These are phyloP conservation scores for Rhodotorula sp. DNA, from an alignment of 1,284 basidiomycete genomes.

Conservation along the genomic window DNA sequence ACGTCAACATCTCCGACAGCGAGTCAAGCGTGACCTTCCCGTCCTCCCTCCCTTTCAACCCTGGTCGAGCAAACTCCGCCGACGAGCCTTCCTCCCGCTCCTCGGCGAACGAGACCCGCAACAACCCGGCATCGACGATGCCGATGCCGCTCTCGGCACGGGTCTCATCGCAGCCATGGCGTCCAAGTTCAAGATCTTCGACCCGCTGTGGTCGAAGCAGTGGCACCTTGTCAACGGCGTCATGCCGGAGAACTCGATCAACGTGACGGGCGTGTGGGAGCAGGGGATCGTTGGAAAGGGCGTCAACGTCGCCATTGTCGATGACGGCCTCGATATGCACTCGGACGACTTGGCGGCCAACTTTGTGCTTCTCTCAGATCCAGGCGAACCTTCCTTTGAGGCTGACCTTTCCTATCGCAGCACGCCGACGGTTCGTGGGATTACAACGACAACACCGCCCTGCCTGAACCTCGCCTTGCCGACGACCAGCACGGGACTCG, in stretches of 20 bases:
- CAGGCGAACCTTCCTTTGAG: background rate
- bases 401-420: constrained; percentile 52
- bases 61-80: background rate
- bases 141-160: background rate
- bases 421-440: constrained; percentile 89
- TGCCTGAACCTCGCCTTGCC: constrained; percentile 81
- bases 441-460: constrained; percentile 87
- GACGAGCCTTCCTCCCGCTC: constrained; percentile 12
- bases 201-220: constrained; percentile 82
- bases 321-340: constrained; percentile 92
- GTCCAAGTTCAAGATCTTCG: constrained; percentile 64
- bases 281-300: constrained; percentile 83
- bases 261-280: constrained; percentile 76
- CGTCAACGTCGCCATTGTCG: constrained; percentile 83
- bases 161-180: constrained; percentile 7
- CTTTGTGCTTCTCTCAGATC: constrained; percentile 66
- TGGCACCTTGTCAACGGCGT: constrained; percentile 89
- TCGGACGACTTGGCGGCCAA: constrained; percentile 84
- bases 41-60: constrained; percentile 28
- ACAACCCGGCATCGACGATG: background rate
- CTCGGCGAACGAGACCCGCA: background rate
- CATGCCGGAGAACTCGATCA: constrained; percentile 75
- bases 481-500: constrained; percentile 98
- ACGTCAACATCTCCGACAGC: constrained; percentile 38
- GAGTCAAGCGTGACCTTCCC: constrained; percentile 42